Conservation (phyloP, 257 asterid genomes). For the Paraleonurus japonicus region DNA sequence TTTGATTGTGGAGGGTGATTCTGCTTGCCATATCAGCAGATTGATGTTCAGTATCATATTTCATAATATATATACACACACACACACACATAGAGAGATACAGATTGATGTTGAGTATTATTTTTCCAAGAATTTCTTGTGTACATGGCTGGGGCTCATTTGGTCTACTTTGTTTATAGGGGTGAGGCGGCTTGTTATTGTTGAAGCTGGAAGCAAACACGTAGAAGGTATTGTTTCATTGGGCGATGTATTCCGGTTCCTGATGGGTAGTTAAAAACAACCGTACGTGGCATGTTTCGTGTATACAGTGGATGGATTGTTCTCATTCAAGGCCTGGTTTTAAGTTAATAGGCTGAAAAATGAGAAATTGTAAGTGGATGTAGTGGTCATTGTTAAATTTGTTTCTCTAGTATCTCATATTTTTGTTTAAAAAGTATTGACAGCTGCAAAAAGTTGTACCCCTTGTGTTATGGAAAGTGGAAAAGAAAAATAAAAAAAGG, state of each 20-base stretch:
- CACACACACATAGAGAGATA: background rate
- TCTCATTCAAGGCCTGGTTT: conserved; percentile 43
- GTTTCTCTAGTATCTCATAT: conserved; percentile 24
- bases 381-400: conserved; percentile 28
- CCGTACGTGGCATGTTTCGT: conserved; percentile 29
- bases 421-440: conserved; percentile 29
- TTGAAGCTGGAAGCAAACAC: conserved; percentile 98
- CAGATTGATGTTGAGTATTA: background rate
- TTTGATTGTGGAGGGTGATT: too few relatives aligned
- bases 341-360: conserved; percentile 37
- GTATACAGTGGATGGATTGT: conserved; percentile 46
- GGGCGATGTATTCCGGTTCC: conserved; percentile 74
- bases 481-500: conserved; percentile 19
- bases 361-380: conserved; percentile 39
- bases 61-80: background rate
- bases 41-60: too few relatives aligned
- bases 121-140: background rate
- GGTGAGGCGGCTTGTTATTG: conserved; percentile 75
- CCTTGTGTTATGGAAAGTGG: conserved; percentile 25
- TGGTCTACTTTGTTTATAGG: conserved; percentile 38
- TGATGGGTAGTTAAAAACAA: conserved; percentile 44
- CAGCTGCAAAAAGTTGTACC: conserved; percentile 20
- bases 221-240: conserved; percentile 83
- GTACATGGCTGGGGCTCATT: background rate
- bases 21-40: background rate